Evolutionary conservation across 2,329 filamentous ascomycete genomes (phyloP), one percentile per base, ranked within the genome.

Genomic region (Aspergillus brasiliensis): DNA sequence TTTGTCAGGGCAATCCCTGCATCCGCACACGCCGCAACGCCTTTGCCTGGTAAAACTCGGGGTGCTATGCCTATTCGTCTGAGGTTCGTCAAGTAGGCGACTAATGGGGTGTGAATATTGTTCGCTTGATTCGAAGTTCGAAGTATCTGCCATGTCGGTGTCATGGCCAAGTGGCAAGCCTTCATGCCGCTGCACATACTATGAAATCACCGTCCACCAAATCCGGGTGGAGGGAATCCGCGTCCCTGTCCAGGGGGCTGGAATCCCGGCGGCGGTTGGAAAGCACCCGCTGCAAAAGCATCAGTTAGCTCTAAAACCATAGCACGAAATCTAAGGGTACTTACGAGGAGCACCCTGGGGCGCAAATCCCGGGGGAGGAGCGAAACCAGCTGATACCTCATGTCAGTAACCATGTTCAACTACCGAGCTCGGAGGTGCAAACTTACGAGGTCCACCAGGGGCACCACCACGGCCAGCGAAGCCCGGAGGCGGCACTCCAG

Each of bases 221-320:
- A 82, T 34, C 81, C 81, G 51, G 80, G 80, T 40, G 82, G 82
- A 55, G 82, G 82, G 67, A 78, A 83, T 56, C 81, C 81, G 65
- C 81, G 78, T 56, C 81, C 82, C 66, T 78, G 77, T 8, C 79
- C 79, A 6, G 88, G 87, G 60, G 90, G 88, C 78, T 92, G 89
- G 80, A 94, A 94, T 64, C 91, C 90, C 61, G 84, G 81, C 42
- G 89, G 88, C 52, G 88, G 85, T 62, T 85, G 85, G 67, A 82
- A 82, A 62, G 76, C 75, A 57, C 75, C 77, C 62, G 79, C 79
- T 80, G 80, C 78, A 62, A 76, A n/a, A 75, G 25, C 54, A 73
- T 66, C 47, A 42, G 70, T 83, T 70, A 81, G 78, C 25, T 63
- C 60, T 40, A 59, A 27, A 27, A 44, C 46, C n/a, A 47, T 19